Evolutionary conservation across 352 stramenopile genomes (phyloP).

Genomic region (Blastocystis sp.): DNA sequence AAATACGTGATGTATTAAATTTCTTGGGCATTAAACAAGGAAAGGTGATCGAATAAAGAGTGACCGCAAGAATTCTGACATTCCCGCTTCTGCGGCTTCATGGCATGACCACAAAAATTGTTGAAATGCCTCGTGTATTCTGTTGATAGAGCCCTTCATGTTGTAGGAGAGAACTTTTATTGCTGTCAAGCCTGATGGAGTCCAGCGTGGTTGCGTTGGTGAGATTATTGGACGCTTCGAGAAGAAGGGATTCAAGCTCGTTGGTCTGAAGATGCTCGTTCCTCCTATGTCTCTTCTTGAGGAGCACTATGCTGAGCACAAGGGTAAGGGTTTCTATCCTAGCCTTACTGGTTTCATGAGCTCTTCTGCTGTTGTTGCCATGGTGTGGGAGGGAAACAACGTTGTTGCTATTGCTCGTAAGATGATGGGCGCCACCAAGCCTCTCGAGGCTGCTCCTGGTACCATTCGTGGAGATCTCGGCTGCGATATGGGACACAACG

Average conservation of each 20-base stretch:
- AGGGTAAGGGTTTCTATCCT: constrained; percentile 81
- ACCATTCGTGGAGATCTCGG: constrained; percentile 94
- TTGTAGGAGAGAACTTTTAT: constrained; percentile 69
- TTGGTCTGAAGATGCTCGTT: constrained; percentile 83
- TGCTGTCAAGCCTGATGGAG: constrained; percentile 88
- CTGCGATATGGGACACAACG: constrained; percentile 77
- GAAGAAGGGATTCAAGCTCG: constrained; percentile 90
- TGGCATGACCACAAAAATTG: background rate
- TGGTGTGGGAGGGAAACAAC: constrained; percentile 80
- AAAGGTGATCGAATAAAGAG: background rate
- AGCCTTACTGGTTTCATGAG: constrained; percentile 91
- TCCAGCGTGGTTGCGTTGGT: constrained; percentile 82
- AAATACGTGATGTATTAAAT: constrained; percentile 51
- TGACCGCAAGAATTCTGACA: background rate
- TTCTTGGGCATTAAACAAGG: background rate
- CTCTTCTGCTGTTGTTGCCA: constrained; percentile 74
- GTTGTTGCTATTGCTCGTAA: constrained; percentile 83
- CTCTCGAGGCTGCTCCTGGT: constrained; percentile 82
- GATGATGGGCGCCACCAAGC: constrained; percentile 93
- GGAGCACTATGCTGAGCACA: constrained; percentile 84
- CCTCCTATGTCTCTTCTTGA: constrained; percentile 74
- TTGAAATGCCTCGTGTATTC: constrained; percentile 23
- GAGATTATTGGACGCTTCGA: constrained; percentile 96
- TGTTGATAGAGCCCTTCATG: constrained; percentile 68
- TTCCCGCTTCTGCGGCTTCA: background rate